Evolutionary conservation across 2,329 filamentous ascomycete species (phyloP).

Genomic region (Dactylonectria macrodidyma): DNA sequence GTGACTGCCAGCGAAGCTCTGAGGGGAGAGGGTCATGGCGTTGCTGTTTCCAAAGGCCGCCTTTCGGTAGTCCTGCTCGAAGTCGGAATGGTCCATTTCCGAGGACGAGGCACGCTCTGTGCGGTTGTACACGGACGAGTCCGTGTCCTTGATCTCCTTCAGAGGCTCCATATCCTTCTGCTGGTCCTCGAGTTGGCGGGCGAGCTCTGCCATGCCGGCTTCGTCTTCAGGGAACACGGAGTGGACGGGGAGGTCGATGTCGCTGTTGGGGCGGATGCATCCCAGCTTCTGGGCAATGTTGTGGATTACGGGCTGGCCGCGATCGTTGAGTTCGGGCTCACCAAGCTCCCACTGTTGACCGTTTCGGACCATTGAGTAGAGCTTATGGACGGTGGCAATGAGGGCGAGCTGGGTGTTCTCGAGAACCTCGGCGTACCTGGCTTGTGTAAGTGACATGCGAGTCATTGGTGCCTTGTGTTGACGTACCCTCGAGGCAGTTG

Average conservation of each 20-base stretch:
- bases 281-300: constrained; percentile 76
- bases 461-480: background rate
- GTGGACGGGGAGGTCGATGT: constrained; percentile 71
- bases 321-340: constrained; percentile 75
- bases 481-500: constrained; percentile 74
- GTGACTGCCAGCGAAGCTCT: constrained; percentile 61
- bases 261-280: constrained; percentile 74
- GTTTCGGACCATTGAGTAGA: constrained; percentile 75
- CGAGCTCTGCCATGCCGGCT: constrained; percentile 69
- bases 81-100: constrained; percentile 69
- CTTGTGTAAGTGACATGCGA: constrained; percentile 39
- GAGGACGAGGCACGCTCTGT: constrained; percentile 68
- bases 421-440: constrained; percentile 74
- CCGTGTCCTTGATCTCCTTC: constrained; percentile 47
- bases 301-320: constrained; percentile 75
- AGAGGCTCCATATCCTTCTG: constrained; percentile 58
- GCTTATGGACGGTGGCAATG: constrained; percentile 75
- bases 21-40: constrained; percentile 66
- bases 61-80: constrained; percentile 69
- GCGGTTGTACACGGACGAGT: constrained; percentile 44
- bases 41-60: constrained; percentile 60
- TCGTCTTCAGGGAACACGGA: constrained; percentile 75
- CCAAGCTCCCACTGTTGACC: constrained; percentile 72
- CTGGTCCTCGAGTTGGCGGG: constrained; percentile 66
- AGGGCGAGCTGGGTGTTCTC: constrained; percentile 77